Conservation (phyloP, 441 rosid genomes). For the Theobroma grandiflorum region DNA sequence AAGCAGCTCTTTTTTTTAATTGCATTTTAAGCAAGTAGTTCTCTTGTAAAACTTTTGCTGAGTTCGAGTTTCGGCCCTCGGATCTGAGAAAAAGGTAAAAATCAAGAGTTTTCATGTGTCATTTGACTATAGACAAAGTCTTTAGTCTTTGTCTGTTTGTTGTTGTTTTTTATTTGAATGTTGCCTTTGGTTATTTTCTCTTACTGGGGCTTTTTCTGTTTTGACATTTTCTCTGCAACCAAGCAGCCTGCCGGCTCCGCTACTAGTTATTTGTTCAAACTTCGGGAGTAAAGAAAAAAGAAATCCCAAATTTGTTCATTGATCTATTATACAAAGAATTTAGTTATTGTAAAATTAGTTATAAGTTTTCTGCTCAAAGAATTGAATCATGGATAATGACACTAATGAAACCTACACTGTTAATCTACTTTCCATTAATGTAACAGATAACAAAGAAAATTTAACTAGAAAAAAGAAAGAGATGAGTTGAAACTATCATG, state of each 20-base stretch:
- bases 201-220: too few species aligned
- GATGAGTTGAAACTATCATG: background rate
- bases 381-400: background rate
- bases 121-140: background rate
- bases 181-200: background rate
- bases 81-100: slow-evolving; percentile 14
- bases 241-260: slow-evolving; percentile 23
- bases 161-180: background rate
- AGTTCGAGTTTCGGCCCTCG: background rate
- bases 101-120: background rate
- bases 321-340: background rate
- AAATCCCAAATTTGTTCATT: background rate
- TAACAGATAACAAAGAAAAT: background rate
- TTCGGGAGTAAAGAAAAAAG: background rate
- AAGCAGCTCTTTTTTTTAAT: background rate
- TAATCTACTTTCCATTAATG: background rate
- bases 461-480: background rate
- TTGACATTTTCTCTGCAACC: slow-evolving; percentile 23
- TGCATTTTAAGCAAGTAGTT: background rate
- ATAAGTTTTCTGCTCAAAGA: background rate
- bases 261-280: background rate
- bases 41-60: background rate
- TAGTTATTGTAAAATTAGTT: background rate
- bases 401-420: background rate
- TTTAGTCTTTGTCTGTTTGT: background rate